Percentiles rank a stretch among this genome's conserved stretches.
Conservation (phyloP, 2,329 filamentous ascomycete genomes). For the Scedosporium aurantiacum region DNA sequence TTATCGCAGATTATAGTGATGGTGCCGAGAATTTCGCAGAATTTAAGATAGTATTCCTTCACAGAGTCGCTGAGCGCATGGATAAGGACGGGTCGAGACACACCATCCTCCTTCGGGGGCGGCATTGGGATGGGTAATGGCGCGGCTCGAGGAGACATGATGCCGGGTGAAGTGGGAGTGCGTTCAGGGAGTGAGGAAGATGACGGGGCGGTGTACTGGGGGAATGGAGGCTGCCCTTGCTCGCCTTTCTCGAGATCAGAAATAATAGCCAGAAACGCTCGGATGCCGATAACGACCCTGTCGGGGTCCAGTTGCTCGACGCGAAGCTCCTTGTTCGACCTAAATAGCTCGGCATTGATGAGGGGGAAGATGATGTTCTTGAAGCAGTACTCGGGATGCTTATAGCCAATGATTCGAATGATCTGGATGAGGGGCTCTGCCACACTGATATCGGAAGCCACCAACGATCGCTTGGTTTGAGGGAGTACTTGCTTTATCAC, state of each 20-base stretch:
- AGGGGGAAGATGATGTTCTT: conserved; percentile 86
- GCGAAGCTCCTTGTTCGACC: conserved; percentile 62
- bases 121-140: neutral
- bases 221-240: conserved; percentile 69
- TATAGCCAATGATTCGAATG: conserved; percentile 88
- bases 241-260: conserved; percentile 81
- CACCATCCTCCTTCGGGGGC: conserved; percentile 42
- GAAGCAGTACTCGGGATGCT: conserved; percentile 88
- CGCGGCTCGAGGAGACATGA: conserved; percentile 22
- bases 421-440: conserved; percentile 87
- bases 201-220: conserved; percentile 41
- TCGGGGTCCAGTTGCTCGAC: conserved; percentile 94
- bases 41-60: conserved; percentile 76
- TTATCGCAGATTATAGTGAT: conserved; percentile 96
- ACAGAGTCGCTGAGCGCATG: conserved; percentile 61
- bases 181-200: conserved; percentile 26
- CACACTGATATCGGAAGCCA: conserved; percentile 73
- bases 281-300: conserved; percentile 92
- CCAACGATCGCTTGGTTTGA: conserved; percentile 64
- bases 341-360: conserved; percentile 84
- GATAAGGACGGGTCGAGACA: conserved; percentile 54
- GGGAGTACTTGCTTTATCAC: conserved; percentile 77
- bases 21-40: conserved; percentile 90
- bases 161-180: conserved; percentile 37
- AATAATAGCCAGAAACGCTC: conserved; percentile 88